phyloP scores from a whole-genome alignment of 805 yeast genomes.

The Komagataella phaffii region DNA sequence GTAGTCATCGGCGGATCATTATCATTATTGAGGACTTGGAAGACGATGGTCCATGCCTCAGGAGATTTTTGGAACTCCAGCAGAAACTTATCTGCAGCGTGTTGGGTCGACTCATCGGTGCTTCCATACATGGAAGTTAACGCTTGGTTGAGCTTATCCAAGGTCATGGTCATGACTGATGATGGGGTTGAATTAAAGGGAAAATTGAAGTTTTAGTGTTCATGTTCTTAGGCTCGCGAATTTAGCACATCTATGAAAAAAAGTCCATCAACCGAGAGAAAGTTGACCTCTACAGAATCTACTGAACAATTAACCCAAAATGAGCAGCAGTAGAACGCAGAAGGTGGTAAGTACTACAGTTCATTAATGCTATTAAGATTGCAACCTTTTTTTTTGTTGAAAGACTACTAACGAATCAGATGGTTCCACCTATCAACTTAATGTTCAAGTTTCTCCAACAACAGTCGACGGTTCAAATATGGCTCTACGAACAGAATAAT shows the following conservation, averaged over 20 bases:
- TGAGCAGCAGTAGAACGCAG: slow-evolving; percentile 30
- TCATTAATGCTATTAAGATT: background rate
- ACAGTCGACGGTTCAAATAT: slow-evolving; percentile 65
- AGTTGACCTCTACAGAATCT: background rate
- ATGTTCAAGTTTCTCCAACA: slow-evolving; percentile 80
- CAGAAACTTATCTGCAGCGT: slow-evolving; percentile 38
- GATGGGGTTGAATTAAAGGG: background rate
- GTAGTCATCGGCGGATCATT: slow-evolving; percentile 18
- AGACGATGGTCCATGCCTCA: slow-evolving; percentile 69
- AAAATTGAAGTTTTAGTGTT: background rate
- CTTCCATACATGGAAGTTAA: slow-evolving; percentile 26
- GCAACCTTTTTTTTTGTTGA: background rate
- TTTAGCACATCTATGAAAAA: background rate
- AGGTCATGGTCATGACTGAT: slow-evolving; percentile 1
- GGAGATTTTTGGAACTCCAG: slow-evolving; percentile 75
- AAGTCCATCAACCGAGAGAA: background rate
- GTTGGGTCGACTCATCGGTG: slow-evolving; percentile 21
- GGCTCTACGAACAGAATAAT: slow-evolving; percentile 81
- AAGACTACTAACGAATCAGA: slow-evolving; percentile 13
- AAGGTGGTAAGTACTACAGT: slow-evolving; percentile 22
- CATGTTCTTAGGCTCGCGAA: background rate
- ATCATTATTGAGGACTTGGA: slow-evolving; percentile 31
- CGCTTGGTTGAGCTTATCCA: slow-evolving; percentile 25
- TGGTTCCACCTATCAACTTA: slow-evolving; percentile 86
- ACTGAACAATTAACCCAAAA: slow-evolving; percentile 5